Base-by-base conservation (phyloP, 2,329 filamentous ascomycete genomes). In the Colletotrichum kahawae region DNA sequence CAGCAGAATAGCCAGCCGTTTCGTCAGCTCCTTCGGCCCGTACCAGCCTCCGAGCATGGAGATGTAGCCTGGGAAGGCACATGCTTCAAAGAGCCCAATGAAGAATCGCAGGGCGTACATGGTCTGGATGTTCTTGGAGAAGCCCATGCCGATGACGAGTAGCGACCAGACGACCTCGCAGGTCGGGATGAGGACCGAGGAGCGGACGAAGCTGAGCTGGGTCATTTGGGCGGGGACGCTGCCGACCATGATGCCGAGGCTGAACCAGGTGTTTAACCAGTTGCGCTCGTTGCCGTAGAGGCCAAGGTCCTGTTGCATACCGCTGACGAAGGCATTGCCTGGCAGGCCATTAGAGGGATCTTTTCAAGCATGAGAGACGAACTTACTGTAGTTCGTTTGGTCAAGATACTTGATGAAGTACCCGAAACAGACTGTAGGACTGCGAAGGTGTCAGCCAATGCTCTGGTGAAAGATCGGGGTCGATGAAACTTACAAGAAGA, bases 1-100 rank as follows among this genome's bases (percentile, higher is more conserved):
- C 67, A 87, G 84, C 77, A 88, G 87, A 56, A 88, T 84, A 68
- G 85, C 85, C 1, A 85, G 82, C 7, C 90, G 85, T 77, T 91
- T 91, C 70, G 88, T 90, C 0, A 88, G 85, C 29, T 74, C 67
- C n/a, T 74, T 71, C 7, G 67, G 67, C 76, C 81, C 80, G 73
- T 88, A 88, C 86, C 86, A 88, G 1, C 82, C 85, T 4, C 86
- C 85, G 29, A 88, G 84, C 1, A 85, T 84, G 57, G 85, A 85
- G 31, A 71, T 70, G 24, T 71, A 71, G 18, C 71, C 67, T 3
- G 71, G 71, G 27, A 66, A 71, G 67, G 83, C 85, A 8, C 81
- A 79, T 12, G 82, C 82, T 77, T 86, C 84, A 27, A 83, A 83
- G 6, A 87, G 79, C 0, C 86, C 85, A 56, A 87, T 82, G 65